Conservation (phyloP, 2,329 filamentous ascomycete genomes). For the Ceratocystis diversiconidia region DNA sequence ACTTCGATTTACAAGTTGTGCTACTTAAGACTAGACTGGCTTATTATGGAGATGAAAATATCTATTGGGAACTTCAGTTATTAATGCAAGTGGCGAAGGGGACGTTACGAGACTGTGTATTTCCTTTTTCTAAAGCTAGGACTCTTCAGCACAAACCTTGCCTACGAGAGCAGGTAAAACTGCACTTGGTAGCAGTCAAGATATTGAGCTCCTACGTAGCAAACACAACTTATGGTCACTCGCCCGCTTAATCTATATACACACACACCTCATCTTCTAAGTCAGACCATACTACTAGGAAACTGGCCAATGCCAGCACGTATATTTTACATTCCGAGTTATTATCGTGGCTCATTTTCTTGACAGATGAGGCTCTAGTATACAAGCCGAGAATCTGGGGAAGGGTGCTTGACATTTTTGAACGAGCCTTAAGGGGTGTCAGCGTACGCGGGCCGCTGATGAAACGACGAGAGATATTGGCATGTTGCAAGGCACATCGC, state of each 20-base stretch:
- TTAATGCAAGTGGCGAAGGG: not conserved
- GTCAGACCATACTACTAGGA: not conserved
- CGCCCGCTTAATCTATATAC: not conserved
- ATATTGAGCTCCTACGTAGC: not conserved
- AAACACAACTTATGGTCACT: not conserved
- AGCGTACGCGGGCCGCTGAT: not conserved
- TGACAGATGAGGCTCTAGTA: slow-evolving; percentile 5
- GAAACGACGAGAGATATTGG: not conserved
- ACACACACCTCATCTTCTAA: not conserved
- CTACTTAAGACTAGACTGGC: not conserved
- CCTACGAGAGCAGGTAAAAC: too few relatives aligned
- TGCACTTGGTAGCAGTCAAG: too few relatives aligned
- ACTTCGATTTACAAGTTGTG: not conserved
- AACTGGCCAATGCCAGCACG: not conserved
- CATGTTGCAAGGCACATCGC: not conserved
- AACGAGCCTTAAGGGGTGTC: not conserved
- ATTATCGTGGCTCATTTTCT: not conserved
- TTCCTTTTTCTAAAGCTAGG: too few relatives aligned
- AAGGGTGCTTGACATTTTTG: not conserved
- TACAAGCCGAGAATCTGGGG: slow-evolving; percentile 5
- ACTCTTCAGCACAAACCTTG: too few relatives aligned
- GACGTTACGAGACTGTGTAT: too few relatives aligned
- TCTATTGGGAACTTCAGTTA: not conserved
- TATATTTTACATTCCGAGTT: not conserved
- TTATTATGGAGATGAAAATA: not conserved